Evolutionary conservation across 495 filamentous ascomycete species (phyloP).

Genomic region (Podospora sp.): DNA sequence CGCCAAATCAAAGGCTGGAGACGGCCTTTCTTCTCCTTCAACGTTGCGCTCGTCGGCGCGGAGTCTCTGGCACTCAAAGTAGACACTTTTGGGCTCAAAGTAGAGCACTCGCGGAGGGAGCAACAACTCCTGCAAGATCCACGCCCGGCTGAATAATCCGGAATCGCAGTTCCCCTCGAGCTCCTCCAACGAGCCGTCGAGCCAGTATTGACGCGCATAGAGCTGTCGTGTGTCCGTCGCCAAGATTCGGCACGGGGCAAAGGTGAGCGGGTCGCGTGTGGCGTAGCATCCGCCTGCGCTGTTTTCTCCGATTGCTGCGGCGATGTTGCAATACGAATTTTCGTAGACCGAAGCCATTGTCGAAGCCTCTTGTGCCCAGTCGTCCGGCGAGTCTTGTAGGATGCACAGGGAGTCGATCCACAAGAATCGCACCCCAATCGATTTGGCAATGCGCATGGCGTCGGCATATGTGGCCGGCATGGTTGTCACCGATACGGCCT

Average conservation of each 20-base stretch:
- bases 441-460: constrained; percentile 3
- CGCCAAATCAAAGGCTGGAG: no score
- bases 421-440: constrained; percentile 22
- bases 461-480: no score
- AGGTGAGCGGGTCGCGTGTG: not conserved
- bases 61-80: not conserved
- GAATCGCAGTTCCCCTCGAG: not conserved
- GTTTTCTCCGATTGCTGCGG: not conserved
- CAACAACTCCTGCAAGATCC: not conserved
- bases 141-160: not conserved
- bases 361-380: constrained; percentile 12
- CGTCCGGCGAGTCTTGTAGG: constrained; percentile 18
- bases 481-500: no score
- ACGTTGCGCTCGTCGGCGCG: constrained; percentile 1
- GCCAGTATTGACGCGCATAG: no score
- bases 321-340: constrained; percentile 1
- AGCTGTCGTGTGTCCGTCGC: not conserved
- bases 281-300: not conserved
- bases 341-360: constrained; percentile 18
- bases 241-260: not conserved
- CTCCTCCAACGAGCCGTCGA: not conserved
- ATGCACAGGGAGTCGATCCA: constrained; percentile 30
- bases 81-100: not conserved
- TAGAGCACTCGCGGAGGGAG: constrained; percentile 2
- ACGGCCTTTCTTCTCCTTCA: not conserved